Conservation (phyloP, 495 filamentous ascomycete species). For the Peziza echinospora region DNA sequence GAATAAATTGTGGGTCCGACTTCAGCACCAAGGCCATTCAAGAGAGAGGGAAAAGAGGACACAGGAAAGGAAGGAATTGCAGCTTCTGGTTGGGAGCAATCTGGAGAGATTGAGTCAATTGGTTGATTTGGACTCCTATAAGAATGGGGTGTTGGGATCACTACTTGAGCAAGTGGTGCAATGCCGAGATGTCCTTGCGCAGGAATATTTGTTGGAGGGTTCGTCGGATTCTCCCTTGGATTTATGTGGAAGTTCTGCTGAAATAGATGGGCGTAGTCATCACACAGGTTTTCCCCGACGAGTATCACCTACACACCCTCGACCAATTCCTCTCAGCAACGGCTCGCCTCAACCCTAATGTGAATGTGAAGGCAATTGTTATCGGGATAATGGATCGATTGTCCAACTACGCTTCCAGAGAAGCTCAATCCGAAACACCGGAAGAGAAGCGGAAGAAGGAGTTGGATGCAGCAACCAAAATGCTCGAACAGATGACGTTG, state of each 20-base stretch:
- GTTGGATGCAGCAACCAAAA: slow-evolving; percentile 53
- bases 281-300: slow-evolving; percentile 96
- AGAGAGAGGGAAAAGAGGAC: slow-evolving; percentile 80
- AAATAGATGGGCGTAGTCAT: too few relatives aligned
- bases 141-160: slow-evolving; percentile 69
- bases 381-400: slow-evolving; percentile 94
- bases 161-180: slow-evolving; percentile 92
- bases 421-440: slow-evolving; percentile 47
- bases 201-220: slow-evolving; percentile 93
- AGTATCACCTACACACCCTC: slow-evolving; percentile 89
- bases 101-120: slow-evolving; percentile 85
- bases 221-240: too few relatives aligned
- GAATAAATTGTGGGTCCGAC: slow-evolving; percentile 97
- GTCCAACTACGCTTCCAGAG: slow-evolving; percentile 74
- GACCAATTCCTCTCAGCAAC: slow-evolving; percentile 86
- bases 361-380: slow-evolving; percentile 94
- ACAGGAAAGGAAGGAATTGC: slow-evolving; percentile 83
- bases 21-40: slow-evolving; percentile 94
- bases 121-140: slow-evolving; percentile 84
- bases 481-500: slow-evolving; percentile 58
- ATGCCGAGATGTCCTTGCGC: slow-evolving; percentile 86
- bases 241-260: slow-evolving; percentile 8
- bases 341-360: slow-evolving; percentile 75
- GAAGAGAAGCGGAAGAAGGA: slow-evolving; percentile 57
- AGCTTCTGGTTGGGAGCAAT: slow-evolving; percentile 88